Evolutionary conservation across 805 yeast species (phyloP).

Genomic region (Hanseniaspora guilliermondii): DNA sequence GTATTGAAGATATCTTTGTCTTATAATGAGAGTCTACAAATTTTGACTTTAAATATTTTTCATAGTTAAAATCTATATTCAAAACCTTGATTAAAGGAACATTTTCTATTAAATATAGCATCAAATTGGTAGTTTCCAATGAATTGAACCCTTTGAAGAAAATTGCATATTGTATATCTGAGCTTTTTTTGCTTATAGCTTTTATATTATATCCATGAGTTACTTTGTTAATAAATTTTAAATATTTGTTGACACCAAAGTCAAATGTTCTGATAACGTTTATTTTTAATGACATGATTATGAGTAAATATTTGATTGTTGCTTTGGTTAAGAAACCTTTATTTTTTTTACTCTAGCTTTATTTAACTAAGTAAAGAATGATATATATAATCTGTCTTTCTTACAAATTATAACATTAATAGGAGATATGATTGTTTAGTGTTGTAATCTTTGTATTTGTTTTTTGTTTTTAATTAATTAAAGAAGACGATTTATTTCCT

Average conservation of each 20-base stretch:
- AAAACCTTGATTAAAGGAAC: not conserved
- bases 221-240: not conserved
- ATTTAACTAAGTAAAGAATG: no score
- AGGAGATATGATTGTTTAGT: not conserved
- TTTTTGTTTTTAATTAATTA: not conserved
- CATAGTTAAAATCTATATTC: constrained; percentile 2
- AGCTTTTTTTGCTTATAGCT: not conserved
- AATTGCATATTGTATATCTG: not conserved
- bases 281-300: not conserved
- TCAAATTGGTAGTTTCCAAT: not conserved
- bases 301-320: not conserved
- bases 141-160: constrained; percentile 4
- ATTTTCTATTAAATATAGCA: not conserved
- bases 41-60: not conserved
- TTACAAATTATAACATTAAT: not conserved
- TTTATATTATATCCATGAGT: not conserved
- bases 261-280: not conserved
- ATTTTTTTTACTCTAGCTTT: no score
- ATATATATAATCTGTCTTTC: not conserved
- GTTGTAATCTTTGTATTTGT: not conserved
- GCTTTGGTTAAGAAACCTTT: not conserved
- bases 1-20: not conserved
- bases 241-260: constrained; percentile 1
- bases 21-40: not conserved
- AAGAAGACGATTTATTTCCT: not conserved